Conservation (phyloP, 2,329 filamentous ascomycete species). For the Bretziella fagacearum region DNA sequence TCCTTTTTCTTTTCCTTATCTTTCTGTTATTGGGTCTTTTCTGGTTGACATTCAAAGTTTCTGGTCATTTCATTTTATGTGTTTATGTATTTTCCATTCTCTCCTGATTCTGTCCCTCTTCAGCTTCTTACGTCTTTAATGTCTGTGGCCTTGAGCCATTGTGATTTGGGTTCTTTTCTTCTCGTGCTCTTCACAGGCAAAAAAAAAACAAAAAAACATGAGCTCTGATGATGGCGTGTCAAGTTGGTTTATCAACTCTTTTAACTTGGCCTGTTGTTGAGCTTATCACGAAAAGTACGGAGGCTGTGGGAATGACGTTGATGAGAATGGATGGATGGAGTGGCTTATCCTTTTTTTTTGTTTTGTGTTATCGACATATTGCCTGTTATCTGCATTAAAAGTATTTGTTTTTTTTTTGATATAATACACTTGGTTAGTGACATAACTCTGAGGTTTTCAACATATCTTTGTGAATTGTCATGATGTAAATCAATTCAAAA, state of each 20-base stretch:
- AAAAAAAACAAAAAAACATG: too few relatives aligned
- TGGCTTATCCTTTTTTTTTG: too few relatives aligned
- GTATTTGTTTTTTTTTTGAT: too few relatives aligned
- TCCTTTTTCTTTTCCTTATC: conserved; percentile 21
- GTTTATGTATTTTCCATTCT: neutral
- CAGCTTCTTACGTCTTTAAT: conserved; percentile 20
- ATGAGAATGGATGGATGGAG: neutral
- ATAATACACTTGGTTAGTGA: too few relatives aligned
- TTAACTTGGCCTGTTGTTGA: neutral
- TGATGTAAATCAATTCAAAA: neutral
- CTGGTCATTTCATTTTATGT: conserved; percentile 16
- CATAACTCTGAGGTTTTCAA: too few relatives aligned
- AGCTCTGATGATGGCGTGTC: neutral
- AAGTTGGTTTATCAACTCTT: neutral
- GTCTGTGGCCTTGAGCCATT: neutral
- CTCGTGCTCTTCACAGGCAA: neutral
- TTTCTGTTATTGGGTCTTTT: conserved; percentile 5
- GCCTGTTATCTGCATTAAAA: too few relatives aligned
- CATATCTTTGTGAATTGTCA: too few relatives aligned
- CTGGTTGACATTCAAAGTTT: neutral
- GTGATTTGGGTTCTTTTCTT: neutral
- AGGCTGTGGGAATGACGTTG: neutral
- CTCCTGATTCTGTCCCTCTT: conserved; percentile 20
- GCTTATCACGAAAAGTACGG: neutral
- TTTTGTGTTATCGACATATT: too few relatives aligned